phyloP scores from a whole-genome alignment of 2,329 filamentous ascomycete genomes.

The Dichotomopilus funicola region DNA sequence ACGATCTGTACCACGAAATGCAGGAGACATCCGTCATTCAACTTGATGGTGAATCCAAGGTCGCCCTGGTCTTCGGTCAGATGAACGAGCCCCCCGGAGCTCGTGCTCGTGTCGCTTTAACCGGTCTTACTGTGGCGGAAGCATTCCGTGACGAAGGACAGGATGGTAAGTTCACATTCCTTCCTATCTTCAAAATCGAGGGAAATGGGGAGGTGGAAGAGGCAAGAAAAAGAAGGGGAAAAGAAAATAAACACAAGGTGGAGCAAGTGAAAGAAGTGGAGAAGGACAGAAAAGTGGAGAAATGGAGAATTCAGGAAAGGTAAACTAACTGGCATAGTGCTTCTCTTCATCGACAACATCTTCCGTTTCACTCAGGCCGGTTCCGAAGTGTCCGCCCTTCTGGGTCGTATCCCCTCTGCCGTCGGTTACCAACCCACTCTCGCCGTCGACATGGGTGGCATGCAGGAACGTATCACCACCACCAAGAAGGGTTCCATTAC shows the following conservation, averaged over 20 bases:
- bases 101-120: conserved; percentile 98
- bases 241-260: no score
- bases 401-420: conserved; percentile 99
- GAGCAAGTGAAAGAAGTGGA: no score
- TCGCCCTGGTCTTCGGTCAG: conserved; percentile 98
- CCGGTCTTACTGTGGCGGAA: conserved; percentile 70
- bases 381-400: conserved; percentile 98
- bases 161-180: conserved; percentile 56
- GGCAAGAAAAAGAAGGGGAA: no score
- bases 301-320: no score
- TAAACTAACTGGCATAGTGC: conserved; percentile 49
- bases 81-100: conserved; percentile 99
- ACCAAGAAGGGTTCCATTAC: conserved; percentile 99
- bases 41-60: conserved; percentile 98
- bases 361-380: conserved; percentile 85
- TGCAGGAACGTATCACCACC: conserved; percentile 99
- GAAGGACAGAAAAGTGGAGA: no score
- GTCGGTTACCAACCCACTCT: conserved; percentile 99
- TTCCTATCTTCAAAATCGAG: no score
- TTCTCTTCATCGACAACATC: conserved; percentile 99
- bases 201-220: no score
- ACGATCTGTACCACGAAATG: conserved; percentile 99
- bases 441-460: conserved; percentile 96
- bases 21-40: conserved; percentile 99
- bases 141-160: conserved; percentile 81